Evolutionary conservation across 192 early-diverging fungal genomes (phyloP).

Genomic region (Coemansia asiatica): DNA sequence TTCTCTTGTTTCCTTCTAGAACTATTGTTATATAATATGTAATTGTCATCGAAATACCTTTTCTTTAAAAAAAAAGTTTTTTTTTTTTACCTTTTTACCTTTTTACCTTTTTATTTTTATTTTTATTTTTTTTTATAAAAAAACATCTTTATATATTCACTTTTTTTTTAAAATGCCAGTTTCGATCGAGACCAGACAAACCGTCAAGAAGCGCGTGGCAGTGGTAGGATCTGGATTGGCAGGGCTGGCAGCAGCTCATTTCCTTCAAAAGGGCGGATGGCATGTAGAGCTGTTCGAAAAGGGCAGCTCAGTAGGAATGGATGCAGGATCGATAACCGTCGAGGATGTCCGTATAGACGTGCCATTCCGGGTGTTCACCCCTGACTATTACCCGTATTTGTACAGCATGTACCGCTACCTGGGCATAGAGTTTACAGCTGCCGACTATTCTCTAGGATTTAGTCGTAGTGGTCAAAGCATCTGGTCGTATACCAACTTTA

Average conservation of each 20-base stretch:
- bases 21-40: background rate
- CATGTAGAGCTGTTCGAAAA: constrained; percentile 43
- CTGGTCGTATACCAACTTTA: constrained; percentile 50
- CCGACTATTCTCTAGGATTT: constrained; percentile 52
- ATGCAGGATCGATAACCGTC: constrained; percentile 40
- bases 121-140: no score
- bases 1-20: background rate
- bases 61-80: no score
- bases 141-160: no score
- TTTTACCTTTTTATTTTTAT: no score
- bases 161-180: background rate
- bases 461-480: constrained; percentile 10
- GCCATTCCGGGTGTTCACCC: constrained; percentile 52
- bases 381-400: constrained; percentile 52
- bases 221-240: constrained; percentile 52
- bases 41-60: background rate
- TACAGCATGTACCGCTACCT: constrained; percentile 39
- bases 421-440: constrained; percentile 27
- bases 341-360: constrained; percentile 49
- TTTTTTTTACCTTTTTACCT: background rate
- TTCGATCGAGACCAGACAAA: background rate
- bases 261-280: constrained; percentile 38
- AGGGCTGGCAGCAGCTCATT: constrained; percentile 42
- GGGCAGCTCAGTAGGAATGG: constrained; percentile 38
- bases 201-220: constrained; percentile 21